Base-by-base conservation (phyloP, 2,329 filamentous ascomycete genomes). In the Cordyceps fumosorosea region DNA sequence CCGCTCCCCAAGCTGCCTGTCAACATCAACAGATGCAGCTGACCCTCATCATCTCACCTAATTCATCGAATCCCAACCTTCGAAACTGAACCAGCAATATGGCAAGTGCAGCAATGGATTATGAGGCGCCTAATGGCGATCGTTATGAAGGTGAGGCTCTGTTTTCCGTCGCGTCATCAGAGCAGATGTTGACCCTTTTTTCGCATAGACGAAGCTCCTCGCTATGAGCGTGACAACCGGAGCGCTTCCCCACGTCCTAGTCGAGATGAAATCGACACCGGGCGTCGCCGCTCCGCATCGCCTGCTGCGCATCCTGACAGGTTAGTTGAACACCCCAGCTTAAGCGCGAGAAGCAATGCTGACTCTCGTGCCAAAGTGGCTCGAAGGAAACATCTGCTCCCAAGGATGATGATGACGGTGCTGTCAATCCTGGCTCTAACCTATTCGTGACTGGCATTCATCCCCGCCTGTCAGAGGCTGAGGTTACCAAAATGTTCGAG, bases 391-490 rank as follows among this genome's bases (percentile, higher is more conserved):
- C 81, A 52, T 79, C 80, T 62, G 80, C 77, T 67, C 74, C 75
- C 64, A 76, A 74, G 66, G 79, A 80, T 47, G 91, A 85, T 65
- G 91, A 96, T 69, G 89, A 91, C 70, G 89, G 89, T 69, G 89
- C 93, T 66, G 75, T 89, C 73, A 99, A 99, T 79, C 90, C 92
- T 66, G 95, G 95, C 69, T 97, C 95, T 68, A 99, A 99, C 81
- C 89, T 99, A 64, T 99, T 99, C 76, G 95, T 99, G 68, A 99
- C 95, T 66, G 95, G 95, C 69, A 99, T 99, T 68, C 92, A 98
- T 76, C 95, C 95, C 63, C 90, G 90, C 71, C 85, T 99, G 67
- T 88, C 85, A 54, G 95, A 99, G 76, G 84, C 88, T 18, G 95
- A 98, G 74, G 91, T 99, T 65, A 89, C 90, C 60, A 92, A 92